These are phyloP conservation scores for Hansenula sp. DNA, from an alignment of 1,139 yeast species.

Conservation along the genomic window DNA sequence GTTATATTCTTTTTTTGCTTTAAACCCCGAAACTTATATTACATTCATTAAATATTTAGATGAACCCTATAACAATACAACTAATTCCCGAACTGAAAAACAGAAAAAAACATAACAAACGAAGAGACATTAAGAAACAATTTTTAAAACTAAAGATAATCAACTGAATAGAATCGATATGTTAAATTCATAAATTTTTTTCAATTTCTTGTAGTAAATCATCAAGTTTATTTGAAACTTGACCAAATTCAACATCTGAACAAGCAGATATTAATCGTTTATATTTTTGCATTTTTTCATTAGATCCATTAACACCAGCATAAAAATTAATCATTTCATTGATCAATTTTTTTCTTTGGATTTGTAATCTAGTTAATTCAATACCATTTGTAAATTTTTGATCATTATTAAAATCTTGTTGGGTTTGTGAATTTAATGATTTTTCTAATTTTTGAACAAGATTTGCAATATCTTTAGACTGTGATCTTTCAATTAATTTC, in stretches of 20 bases:
- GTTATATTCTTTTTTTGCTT: too few species aligned
- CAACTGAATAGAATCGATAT: not conserved
- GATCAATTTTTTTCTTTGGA: conserved; percentile 39
- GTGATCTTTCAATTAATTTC: conserved; percentile 49
- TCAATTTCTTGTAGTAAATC: conserved; percentile 23
- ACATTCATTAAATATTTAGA: not conserved
- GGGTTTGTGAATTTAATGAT: conserved; percentile 4
- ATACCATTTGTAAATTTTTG: conserved; percentile 31
- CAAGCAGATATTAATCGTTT: conserved; percentile 77
- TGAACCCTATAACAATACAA: not conserved
- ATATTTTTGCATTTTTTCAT: conserved; percentile 68
- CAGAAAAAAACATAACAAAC: too few species aligned
- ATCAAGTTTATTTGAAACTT: conserved; percentile 53
- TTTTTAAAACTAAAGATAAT: too few species aligned
- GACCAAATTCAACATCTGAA: conserved; percentile 76
- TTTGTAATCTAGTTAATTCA: conserved; percentile 43
- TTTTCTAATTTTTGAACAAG: conserved; percentile 33
- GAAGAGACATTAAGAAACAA: not conserved
- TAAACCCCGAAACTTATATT: not conserved
- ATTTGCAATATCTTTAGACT: conserved; percentile 47
- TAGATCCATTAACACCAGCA: conserved; percentile 30
- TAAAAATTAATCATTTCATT: conserved; percentile 41
- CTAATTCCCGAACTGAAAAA: too few species aligned
- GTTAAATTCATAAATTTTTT: not conserved
- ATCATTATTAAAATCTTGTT: conserved; percentile 12